phyloP scores from a whole-genome alignment of 2,329 filamentous ascomycete species.

The Colletotrichum zoysiae region DNA sequence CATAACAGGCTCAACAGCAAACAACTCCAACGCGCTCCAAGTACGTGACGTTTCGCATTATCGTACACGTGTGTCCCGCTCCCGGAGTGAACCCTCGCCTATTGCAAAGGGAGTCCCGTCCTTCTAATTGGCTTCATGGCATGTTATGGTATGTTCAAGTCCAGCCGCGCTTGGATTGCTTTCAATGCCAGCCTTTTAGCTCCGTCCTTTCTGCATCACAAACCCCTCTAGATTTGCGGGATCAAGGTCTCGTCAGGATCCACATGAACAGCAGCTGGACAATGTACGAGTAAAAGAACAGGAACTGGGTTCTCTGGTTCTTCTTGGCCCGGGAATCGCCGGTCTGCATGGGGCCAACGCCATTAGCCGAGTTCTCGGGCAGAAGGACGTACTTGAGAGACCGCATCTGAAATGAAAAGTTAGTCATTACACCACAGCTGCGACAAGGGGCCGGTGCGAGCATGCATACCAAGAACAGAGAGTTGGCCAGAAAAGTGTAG shows the following conservation, averaged over 20 bases:
- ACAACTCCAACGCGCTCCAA: not conserved
- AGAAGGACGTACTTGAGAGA: conserved; percentile 96
- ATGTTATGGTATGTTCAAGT: not conserved
- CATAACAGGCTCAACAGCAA: conserved; percentile 20
- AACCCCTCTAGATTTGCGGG: not conserved
- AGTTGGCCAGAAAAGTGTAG: conserved; percentile 94
- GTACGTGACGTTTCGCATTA: conserved; percentile 31
- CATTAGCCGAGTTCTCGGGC: conserved; percentile 80
- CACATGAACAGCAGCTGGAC: conserved; percentile 98
- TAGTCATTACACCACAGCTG: conserved; percentile 31
- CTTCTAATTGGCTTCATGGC: conserved; percentile 14
- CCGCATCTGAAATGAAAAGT: conserved; percentile 73
- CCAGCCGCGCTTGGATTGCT: conserved; percentile 16
- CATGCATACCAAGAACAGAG: conserved; percentile 88
- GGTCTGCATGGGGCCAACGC: conserved; percentile 72
- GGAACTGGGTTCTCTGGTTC: conserved; percentile 89
- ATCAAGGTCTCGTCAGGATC: conserved; percentile 65
- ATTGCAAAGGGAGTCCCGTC: not conserved
- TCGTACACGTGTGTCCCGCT: conserved; percentile 21
- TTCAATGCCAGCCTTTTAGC: conserved; percentile 1
- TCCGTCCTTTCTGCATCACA: not conserved
- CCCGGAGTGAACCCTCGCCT: not conserved
- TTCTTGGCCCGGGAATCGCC: conserved; percentile 84
- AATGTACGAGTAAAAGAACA: conserved; percentile 94
- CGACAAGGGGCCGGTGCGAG: conserved; percentile 37